Percentiles rank a stretch among this genome's conserved stretches.
These are phyloP conservation scores for Geotrichum citri-aurantii DNA, from an alignment of 1,139 yeast genomes.

Conservation along the genomic window DNA sequence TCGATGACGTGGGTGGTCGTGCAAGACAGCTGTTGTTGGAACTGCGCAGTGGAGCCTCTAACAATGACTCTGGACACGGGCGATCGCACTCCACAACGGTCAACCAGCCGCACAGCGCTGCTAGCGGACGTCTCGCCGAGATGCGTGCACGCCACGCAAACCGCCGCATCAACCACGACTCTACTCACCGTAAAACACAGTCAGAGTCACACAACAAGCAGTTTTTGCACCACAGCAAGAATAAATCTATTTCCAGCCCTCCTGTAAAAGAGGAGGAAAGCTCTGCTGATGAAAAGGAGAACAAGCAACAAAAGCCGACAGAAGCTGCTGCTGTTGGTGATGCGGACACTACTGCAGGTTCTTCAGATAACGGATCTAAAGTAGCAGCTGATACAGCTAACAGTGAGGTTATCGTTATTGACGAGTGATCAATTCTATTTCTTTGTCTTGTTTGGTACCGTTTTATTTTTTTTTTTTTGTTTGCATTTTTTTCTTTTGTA, in stretches of 20 bases:
- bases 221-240: neutral
- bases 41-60: constrained; percentile 41
- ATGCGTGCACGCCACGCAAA: constrained; percentile 19
- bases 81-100: neutral
- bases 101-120: neutral
- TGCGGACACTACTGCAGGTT: neutral
- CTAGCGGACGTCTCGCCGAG: constrained; percentile 16
- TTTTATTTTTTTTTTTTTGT: neutral
- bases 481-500: neutral
- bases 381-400: neutral
- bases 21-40: constrained; percentile 58
- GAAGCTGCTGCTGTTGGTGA: neutral
- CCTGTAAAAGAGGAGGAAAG: neutral
- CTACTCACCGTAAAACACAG: constrained; percentile 5
- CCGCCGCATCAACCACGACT: constrained; percentile 7
- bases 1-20: constrained; percentile 50
- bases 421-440: neutral
- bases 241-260: neutral
- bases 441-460: no score
- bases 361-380: neutral
- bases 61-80: constrained; percentile 1
- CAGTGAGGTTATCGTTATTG: neutral
- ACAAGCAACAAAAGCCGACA: neutral
- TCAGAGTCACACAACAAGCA: neutral
- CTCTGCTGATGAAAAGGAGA: neutral